Percentiles rank a stretch among this genome's conserved stretches.
Conservation (phyloP, 2,329 filamentous ascomycete genomes). For the Mollisia scopiformis region DNA sequence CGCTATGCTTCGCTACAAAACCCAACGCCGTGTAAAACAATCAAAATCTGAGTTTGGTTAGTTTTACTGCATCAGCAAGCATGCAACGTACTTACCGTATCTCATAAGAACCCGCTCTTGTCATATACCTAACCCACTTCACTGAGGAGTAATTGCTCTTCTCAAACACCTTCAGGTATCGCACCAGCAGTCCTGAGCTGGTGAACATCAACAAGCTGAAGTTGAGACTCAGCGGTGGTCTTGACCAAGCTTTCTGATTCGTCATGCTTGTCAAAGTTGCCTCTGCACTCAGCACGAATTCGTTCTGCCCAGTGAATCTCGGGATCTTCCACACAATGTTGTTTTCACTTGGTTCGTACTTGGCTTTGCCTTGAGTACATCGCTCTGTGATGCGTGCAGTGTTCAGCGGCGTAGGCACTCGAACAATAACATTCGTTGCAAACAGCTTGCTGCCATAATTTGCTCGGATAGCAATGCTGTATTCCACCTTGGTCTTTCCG, state of each 20-base stretch:
- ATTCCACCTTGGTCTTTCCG: slow-evolving; percentile 96
- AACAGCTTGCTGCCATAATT: slow-evolving; percentile 97
- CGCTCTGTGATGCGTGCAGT: slow-evolving; percentile 92
- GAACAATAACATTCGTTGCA: slow-evolving; percentile 92
- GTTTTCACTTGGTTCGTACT: slow-evolving; percentile 98
- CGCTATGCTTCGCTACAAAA: too few relatives aligned
- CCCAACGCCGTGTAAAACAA: too few relatives aligned
- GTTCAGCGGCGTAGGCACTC: slow-evolving; percentile 94
- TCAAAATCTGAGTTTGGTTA: too few relatives aligned
- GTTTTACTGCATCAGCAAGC: too few relatives aligned
- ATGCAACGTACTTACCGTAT: slow-evolving; percentile 81
- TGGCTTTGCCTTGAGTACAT: slow-evolving; percentile 94
- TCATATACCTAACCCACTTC: slow-evolving; percentile 99
- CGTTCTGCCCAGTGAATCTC: slow-evolving; percentile 96
- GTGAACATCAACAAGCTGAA: slow-evolving; percentile 99
- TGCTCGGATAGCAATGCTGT: slow-evolving; percentile 95
- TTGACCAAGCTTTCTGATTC: slow-evolving; percentile 94
- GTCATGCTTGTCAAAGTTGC: slow-evolving; percentile 96
- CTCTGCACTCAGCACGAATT: slow-evolving; percentile 93
- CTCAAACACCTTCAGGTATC: slow-evolving; percentile 98
- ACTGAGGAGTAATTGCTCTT: slow-evolving; percentile 99
- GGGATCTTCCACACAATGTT: slow-evolving; percentile 99
- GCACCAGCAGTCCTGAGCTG: slow-evolving; percentile 85
- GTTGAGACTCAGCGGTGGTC: slow-evolving; percentile 87
- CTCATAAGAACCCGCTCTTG: slow-evolving; percentile 94